phyloP scores from a whole-genome alignment of 371 early-diverging fungal genomes.

The Gilbertella persicaria region DNA sequence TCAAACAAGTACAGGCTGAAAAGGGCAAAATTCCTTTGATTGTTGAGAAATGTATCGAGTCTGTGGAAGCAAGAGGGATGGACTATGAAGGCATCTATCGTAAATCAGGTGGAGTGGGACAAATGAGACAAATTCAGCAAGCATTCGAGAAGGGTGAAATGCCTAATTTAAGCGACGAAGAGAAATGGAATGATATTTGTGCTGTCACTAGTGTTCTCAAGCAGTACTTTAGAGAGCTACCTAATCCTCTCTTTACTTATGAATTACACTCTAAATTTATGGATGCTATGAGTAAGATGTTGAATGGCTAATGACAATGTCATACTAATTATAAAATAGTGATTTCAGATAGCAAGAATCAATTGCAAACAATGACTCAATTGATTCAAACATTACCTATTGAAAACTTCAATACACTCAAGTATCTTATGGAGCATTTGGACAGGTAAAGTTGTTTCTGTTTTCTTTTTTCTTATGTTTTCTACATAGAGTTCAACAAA shows the following conservation, averaged over 20 bases:
- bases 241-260: constrained; percentile 84
- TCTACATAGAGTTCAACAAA: constrained; percentile 49
- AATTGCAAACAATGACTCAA: background rate
- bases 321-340: background rate
- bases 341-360: background rate
- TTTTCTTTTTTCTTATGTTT: background rate
- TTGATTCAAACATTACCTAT: constrained; percentile 30
- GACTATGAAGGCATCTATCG: constrained; percentile 78
- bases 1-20: constrained; percentile 39
- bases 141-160: constrained; percentile 42
- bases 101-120: constrained; percentile 79
- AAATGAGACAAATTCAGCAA: constrained; percentile 62
- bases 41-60: constrained; percentile 74
- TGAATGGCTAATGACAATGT: constrained; percentile 9
- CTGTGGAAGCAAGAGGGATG: constrained; percentile 70
- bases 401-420: constrained; percentile 36
- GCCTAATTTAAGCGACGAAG: constrained; percentile 42
- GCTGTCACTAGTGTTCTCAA: constrained; percentile 87
- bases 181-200: constrained; percentile 57
- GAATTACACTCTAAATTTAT: constrained; percentile 76
- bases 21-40: constrained; percentile 64
- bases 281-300: constrained; percentile 41
- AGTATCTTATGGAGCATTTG: constrained; percentile 31
- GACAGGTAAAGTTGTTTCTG: constrained; percentile 18
- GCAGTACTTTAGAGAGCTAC: constrained; percentile 87